A percentile compares a stretch with the other conserved stretches of the same genome.
phyloP scores from a whole-genome alignment of 2,329 filamentous ascomycete species.

The Clonostachys chloroleuca region DNA sequence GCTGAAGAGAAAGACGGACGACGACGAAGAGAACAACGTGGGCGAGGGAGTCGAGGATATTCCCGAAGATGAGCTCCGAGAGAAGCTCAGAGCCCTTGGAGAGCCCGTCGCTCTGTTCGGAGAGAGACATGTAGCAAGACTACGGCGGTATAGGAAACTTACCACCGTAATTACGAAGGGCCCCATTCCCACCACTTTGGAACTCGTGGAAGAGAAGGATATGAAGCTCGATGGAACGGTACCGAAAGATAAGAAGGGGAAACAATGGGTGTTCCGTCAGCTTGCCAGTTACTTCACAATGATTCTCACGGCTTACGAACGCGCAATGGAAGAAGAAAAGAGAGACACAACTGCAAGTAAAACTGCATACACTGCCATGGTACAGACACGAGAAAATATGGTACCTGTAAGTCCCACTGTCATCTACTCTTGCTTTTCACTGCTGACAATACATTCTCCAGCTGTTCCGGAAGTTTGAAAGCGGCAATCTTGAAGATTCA shows the following conservation, averaged over 20 bases:
- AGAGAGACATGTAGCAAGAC: conserved; percentile 65
- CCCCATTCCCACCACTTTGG: conserved; percentile 82
- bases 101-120: conserved; percentile 78
- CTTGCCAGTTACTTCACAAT: conserved; percentile 94
- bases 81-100: conserved; percentile 64
- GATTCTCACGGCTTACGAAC: conserved; percentile 85
- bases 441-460: conserved; percentile 12
- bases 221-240: conserved; percentile 75
- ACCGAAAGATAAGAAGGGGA: conserved; percentile 58
- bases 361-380: conserved; percentile 78
- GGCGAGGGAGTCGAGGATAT: conserved; percentile 54
- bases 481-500: conserved; percentile 70
- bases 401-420: conserved; percentile 50
- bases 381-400: conserved; percentile 84
- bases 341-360: conserved; percentile 71
- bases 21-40: conserved; percentile 35
- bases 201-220: conserved; percentile 75
- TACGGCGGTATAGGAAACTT: conserved; percentile 68
- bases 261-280: conserved; percentile 76
- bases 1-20: conserved; percentile 37
- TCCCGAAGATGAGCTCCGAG: conserved; percentile 63
- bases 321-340: conserved; percentile 64
- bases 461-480: conserved; percentile 87
- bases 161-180: conserved; percentile 60
- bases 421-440: neutral